Evolutionary conservation across 169 alveolate species (phyloP).

Genomic region (Cryptosporidium ryanae): DNA sequence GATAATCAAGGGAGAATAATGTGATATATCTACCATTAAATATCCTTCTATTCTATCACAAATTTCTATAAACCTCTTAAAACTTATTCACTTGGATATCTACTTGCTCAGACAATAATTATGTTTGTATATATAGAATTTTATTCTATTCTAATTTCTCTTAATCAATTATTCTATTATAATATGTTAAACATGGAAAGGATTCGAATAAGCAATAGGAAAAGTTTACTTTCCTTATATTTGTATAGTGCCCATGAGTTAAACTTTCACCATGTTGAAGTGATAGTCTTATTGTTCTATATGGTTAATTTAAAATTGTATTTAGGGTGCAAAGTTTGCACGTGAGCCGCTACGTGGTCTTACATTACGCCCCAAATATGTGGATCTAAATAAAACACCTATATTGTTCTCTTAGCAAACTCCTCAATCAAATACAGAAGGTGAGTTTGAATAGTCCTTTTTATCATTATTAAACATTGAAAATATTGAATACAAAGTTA

Average conservation of each 20-base stretch:
- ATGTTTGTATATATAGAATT: slow-evolving; percentile 85
- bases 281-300: slow-evolving; percentile 96
- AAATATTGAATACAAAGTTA: slow-evolving; percentile 71
- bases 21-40: slow-evolving; percentile 97
- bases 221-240: slow-evolving; percentile 91
- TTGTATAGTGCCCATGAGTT: slow-evolving; percentile 90
- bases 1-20: slow-evolving; percentile 94
- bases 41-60: slow-evolving; percentile 95
- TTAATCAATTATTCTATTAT: slow-evolving; percentile 91
- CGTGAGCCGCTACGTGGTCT: slow-evolving; percentile 96
- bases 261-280: slow-evolving; percentile 96
- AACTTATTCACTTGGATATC: slow-evolving; percentile 88
- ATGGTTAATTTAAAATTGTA: slow-evolving; percentile 94
- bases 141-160: slow-evolving; percentile 91
- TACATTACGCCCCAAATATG: slow-evolving; percentile 98
- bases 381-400: slow-evolving; percentile 91
- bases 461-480: slow-evolving; percentile 81
- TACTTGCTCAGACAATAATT: slow-evolving; percentile 88
- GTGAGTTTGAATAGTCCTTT: slow-evolving; percentile 81
- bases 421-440: slow-evolving; percentile 78
- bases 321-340: slow-evolving; percentile 96
- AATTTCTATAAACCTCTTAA: slow-evolving; percentile 88
- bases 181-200: slow-evolving; percentile 90
- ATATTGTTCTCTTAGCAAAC: slow-evolving; percentile 88
- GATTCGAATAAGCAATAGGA: slow-evolving; percentile 94